A percentile compares a stretch with the other conserved stretches of the same genome.
Evolutionary conservation across 1,284 basidiomycete species (phyloP).

Genomic region (Ceratobasidium sp.): DNA sequence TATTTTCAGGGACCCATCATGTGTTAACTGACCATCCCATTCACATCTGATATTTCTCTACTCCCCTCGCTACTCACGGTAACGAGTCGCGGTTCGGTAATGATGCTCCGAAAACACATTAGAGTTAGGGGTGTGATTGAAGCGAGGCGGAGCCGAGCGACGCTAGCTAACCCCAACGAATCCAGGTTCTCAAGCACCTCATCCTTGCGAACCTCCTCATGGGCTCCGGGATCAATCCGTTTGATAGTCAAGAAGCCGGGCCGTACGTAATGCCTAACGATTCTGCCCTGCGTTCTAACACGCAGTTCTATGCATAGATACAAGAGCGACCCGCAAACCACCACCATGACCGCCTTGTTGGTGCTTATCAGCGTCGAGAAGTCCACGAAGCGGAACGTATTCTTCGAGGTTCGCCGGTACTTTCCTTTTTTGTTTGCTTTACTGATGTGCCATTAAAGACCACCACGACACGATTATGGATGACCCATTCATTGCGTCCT

Average conservation of each 20-base stretch:
- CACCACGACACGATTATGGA: constrained; percentile 96
- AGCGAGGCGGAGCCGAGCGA: too few species aligned
- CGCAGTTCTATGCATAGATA: constrained; percentile 67
- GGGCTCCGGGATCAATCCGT: constrained; percentile 98
- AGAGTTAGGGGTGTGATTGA: too few species aligned
- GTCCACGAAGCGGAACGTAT: constrained; percentile 98
- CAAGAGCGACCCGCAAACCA: constrained; percentile 96
- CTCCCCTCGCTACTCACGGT: too few species aligned
- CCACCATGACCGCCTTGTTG: constrained; percentile 98
- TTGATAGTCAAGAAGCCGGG: constrained; percentile 99
- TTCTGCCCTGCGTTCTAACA: constrained; percentile 6
- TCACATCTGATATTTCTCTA: too few species aligned
- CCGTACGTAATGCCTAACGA: constrained; percentile 65
- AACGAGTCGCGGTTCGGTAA: too few species aligned
- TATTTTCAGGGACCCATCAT: too few species aligned
- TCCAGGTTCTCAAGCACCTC: constrained; percentile 98
- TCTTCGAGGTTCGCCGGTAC: constrained; percentile 71
- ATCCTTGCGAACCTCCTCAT: constrained; percentile 99
- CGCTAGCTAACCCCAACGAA: constrained; percentile 66
- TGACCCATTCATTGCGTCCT: constrained; percentile 90
- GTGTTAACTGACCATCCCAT: too few species aligned
- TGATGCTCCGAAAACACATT: too few species aligned
- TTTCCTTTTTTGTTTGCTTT: neutral
- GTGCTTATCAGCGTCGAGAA: constrained; percentile 92
- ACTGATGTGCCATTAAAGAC: constrained; percentile 64